Base-by-base conservation (phyloP, 2,329 filamentous ascomycete species). In the Claviceps africana region DNA sequence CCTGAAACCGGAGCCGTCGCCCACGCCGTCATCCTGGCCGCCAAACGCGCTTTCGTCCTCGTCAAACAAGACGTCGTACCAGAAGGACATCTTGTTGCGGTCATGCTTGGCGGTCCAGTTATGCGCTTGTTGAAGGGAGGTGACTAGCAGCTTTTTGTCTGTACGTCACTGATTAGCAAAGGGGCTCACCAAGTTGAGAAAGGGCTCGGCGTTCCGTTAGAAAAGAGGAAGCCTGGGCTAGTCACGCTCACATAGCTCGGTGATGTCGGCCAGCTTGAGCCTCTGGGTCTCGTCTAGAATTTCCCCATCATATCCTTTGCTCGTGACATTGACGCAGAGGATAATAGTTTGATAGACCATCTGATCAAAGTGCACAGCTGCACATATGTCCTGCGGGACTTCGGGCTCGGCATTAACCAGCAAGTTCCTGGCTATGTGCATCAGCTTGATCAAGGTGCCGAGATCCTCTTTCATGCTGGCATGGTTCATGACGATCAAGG, bases 41-140 rank as follows among this genome's bases (percentile, higher is more conserved):
- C 70, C 70, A 31, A 70, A 65, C 2, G 66, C 67, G 7, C 69
- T 70, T 31, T 75, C 73, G 31, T 79, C 73, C 35, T 79, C 78
- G 51, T 84, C 80, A 51, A 83, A 83, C 8, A 85, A 66, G 30
- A 83, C 78, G 51, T 81, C 78, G 52, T 77, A 78, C 81, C 81
- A 85, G 55, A 85, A 84, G 0, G 77, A 73, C 79, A 83, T 84
- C 62, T 85, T 85, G 64, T 83, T 83, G 37, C 81, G 70, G 59
- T 84, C 81, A 58, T 84, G 81, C 55, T 82, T 82, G 52, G 81
- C 80, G 1, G 79, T 82, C 79, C 81, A 83, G 62, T 85, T 85
- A 57, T 84, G 81, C 2, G 79, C 77, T 62, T 84, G 80, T 59
- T 85, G 81, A 13, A 85, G 65, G 2, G 78, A 79, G 0, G 81